These are phyloP conservation scores for Luffa aegyptiaca DNA, from an alignment of 306 rosid genomes.

Conservation along the genomic window DNA sequence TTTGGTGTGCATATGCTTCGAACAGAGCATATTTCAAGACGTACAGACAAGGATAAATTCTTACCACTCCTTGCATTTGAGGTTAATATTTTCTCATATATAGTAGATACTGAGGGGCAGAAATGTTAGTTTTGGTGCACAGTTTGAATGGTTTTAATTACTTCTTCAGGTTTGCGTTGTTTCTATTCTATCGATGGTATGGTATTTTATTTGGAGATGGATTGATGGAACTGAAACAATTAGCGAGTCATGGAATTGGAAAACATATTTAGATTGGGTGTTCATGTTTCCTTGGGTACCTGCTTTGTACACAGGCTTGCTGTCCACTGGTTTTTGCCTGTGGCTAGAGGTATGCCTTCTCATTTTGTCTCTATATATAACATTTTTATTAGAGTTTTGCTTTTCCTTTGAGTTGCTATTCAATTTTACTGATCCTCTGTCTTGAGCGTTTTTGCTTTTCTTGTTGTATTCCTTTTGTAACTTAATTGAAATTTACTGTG, in stretches of 20 bases:
- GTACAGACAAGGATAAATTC: slow-evolving; percentile 43
- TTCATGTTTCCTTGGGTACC: slow-evolving; percentile 73
- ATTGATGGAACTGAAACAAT: slow-evolving; percentile 24
- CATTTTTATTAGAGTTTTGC: background rate
- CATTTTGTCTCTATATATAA: background rate
- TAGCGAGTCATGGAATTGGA: slow-evolving; percentile 39
- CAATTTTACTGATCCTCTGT: background rate
- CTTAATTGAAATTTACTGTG: background rate
- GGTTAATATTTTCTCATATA: slow-evolving; percentile 23
- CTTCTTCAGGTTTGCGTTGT: slow-evolving; percentile 45
- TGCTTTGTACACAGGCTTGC: slow-evolving; percentile 63
- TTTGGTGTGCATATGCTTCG: slow-evolving; percentile 74
- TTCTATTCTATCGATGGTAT: slow-evolving; percentile 39
- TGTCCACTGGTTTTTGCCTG: slow-evolving; percentile 64
- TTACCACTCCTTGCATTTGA: slow-evolving; percentile 63
- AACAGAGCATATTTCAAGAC: slow-evolving; percentile 61
- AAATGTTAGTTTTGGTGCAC: slow-evolving; percentile 3
- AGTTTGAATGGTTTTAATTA: slow-evolving; percentile 7
- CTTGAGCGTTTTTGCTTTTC: background rate
- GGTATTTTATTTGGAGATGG: slow-evolving; percentile 47
- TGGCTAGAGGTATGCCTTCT: slow-evolving; percentile 57
- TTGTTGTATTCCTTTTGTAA: background rate
- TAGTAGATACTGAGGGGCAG: background rate
- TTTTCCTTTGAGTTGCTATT: slow-evolving; percentile 2
- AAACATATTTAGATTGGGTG: slow-evolving; percentile 36